A percentile compares a stretch with the other conserved stretches of the same genome.
Evolutionary conservation across 805 yeast species (phyloP).

Genomic region (Yarrowia sp.): DNA sequence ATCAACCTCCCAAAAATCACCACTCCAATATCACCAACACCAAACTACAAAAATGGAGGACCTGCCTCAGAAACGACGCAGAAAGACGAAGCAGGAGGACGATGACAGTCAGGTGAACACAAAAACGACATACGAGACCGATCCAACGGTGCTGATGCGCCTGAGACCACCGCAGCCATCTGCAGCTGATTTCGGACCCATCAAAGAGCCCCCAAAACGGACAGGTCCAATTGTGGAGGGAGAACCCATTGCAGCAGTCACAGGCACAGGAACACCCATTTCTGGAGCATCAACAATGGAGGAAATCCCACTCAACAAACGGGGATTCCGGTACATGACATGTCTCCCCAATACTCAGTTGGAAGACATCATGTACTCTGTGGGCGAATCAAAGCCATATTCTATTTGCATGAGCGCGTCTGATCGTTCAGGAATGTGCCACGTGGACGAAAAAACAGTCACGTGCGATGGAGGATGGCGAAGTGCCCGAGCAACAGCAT

Average conservation of each 20-base stretch:
- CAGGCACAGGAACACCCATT: slow-evolving; percentile 1
- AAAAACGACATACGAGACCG: neutral
- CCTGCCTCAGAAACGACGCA: slow-evolving; percentile 9
- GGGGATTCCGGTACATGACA: slow-evolving; percentile 77
- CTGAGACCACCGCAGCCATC: slow-evolving; percentile 18
- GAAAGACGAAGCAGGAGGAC: neutral
- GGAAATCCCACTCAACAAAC: slow-evolving; percentile 75
- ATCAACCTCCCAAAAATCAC: slow-evolving; percentile 1
- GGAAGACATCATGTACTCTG: slow-evolving; percentile 56
- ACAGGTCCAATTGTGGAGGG: slow-evolving; percentile 5
- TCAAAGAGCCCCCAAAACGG: slow-evolving; percentile 7
- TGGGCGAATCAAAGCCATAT: slow-evolving; percentile 72
- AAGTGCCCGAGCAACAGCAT: slow-evolving; percentile 67
- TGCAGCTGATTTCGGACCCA: slow-evolving; percentile 7
- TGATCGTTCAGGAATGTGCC: slow-evolving; percentile 53
- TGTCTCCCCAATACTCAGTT: slow-evolving; percentile 64
- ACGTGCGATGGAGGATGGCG: slow-evolving; percentile 76
- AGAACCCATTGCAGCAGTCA: neutral
- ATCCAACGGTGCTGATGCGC: slow-evolving; percentile 7
- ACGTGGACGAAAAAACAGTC: slow-evolving; percentile 32
- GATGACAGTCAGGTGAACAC: neutral
- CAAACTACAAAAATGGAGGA: neutral
- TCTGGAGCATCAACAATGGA: slow-evolving; percentile 42
- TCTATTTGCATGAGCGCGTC: slow-evolving; percentile 55
- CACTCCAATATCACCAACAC: neutral